Evolutionary conservation across 2,329 filamentous ascomycete species (phyloP).

Genomic region (Phaeosphaeriaceae sp.): DNA sequence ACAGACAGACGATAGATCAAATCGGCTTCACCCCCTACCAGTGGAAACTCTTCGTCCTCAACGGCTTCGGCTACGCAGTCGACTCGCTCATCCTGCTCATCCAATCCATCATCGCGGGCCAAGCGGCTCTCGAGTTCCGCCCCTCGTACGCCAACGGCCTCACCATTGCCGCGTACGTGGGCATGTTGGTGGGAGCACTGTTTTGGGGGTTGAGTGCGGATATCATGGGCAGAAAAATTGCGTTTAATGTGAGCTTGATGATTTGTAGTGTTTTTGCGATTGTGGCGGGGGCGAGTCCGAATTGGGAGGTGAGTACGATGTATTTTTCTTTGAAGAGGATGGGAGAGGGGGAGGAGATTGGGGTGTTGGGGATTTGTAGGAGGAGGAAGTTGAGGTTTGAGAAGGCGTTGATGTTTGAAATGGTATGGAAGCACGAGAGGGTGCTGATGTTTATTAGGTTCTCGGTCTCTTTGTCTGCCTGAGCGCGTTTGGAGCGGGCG

Average conservation of each 20-base stretch:
- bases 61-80: conserved; percentile 69
- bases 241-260: conserved; percentile 73
- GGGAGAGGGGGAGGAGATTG: no score
- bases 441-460: conserved; percentile 34
- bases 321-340: not conserved
- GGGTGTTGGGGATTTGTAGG: no score
- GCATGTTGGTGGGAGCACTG: conserved; percentile 65
- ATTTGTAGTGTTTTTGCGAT: conserved; percentile 69
- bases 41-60: conserved; percentile 66
- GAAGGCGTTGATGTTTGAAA: no score
- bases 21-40: conserved; percentile 63
- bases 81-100: conserved; percentile 66
- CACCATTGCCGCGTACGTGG: conserved; percentile 68
- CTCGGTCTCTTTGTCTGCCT: conserved; percentile 71
- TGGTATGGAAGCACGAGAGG: no score
- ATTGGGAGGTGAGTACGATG: conserved; percentile 64
- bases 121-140: conserved; percentile 67
- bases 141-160: conserved; percentile 64
- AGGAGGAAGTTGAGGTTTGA: no score
- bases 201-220: conserved; percentile 76
- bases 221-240: conserved; percentile 71
- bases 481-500: conserved; percentile 70
- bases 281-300: conserved; percentile 71
- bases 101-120: conserved; percentile 68
- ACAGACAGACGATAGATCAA: not conserved